Evolutionary conservation across 192 early-diverging fungal genomes (phyloP), one percentile per base, ranked within the genome.

Genomic region (Lobosporangium transversale): DNA sequence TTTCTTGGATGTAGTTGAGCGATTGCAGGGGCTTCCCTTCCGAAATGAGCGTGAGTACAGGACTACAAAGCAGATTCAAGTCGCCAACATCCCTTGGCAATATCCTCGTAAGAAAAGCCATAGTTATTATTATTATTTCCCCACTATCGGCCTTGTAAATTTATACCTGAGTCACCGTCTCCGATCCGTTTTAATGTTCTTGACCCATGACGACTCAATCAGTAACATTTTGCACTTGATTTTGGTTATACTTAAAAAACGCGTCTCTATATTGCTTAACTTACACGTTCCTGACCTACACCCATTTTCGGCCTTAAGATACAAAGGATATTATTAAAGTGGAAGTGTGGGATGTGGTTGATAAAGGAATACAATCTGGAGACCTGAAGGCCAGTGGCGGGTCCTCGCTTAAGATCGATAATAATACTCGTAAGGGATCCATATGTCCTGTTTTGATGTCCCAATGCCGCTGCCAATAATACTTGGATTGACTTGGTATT

Each of bases 291-390:
- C n/a, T n/a, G n/a, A n/a, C n/a, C n/a, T n/a, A n/a, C n/a, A n/a
- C n/a, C n/a, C n/a, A n/a, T n/a, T n/a, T n/a, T n/a, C n/a, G n/a
- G 21, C 7, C 14, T 15, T 21, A 48, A 86, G 85, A 82, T 26
- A 80, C 81, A 23, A 83, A 73, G 70, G 86, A 88, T 62, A 81
- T 88, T 21, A 86, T 88, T 58, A 88, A 88, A 60, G 81, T 88
- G 24, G 86, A 88, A 37, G 60, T 88, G 23, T 88, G 86, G 86
- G 86, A 88, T 75, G 83, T 88, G 1, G 86, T 88, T 4, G 86
- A 88, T 57, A 84, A 83, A 29, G 84, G 79, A 9, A 50, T 80
- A 18, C 80, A 82, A 37, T 32, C 74, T n/a, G 52, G 51, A 36
- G 51, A 56, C 2, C 43, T 60, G n/a, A 78, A 47, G 37, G 12